Conservation (phyloP, 169 alveolate genomes). For the Cryptosporidium parvum region DNA sequence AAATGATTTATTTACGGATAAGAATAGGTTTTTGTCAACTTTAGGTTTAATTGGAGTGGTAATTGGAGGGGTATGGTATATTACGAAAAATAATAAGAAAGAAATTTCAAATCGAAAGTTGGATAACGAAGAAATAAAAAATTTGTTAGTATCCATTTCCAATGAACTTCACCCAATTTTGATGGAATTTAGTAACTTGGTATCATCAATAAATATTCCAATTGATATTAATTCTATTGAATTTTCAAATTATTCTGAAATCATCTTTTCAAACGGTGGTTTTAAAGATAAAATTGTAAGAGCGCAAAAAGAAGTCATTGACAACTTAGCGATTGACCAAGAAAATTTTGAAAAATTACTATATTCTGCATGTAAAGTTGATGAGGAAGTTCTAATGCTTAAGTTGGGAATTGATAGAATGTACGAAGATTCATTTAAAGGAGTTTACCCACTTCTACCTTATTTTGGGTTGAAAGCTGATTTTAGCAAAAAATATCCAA, state of each 20-base stretch:
- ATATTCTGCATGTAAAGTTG: constrained; percentile 20
- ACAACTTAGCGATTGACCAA: constrained; percentile 7
- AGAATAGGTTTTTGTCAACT: neutral
- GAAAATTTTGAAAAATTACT: constrained; percentile 12
- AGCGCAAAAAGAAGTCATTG: constrained; percentile 14
- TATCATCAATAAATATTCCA: constrained; percentile 9
- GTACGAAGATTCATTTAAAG: constrained; percentile 54
- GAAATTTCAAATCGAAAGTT: neutral
- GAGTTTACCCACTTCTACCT: constrained; percentile 50
- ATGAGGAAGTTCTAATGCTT: constrained; percentile 18
- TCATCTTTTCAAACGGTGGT: constrained; percentile 16
- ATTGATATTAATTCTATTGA: neutral
- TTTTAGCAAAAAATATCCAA: constrained; percentile 33
- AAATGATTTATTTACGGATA: neutral
- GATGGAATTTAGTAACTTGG: constrained; percentile 46
- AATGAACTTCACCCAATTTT: constrained; percentile 54
- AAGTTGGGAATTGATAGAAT: constrained; percentile 39
- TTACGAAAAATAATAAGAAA: constrained; percentile 29
- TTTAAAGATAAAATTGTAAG: constrained; percentile 29
- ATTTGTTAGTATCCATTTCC: constrained; percentile 9
- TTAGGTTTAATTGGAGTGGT: constrained; percentile 35
- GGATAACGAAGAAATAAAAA: constrained; percentile 25
- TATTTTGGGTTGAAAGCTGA: neutral
- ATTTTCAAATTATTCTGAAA: neutral
- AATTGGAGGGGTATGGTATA: constrained; percentile 48